These are phyloP conservation scores for Pyropia yezoensis DNA, from an alignment of 23 red algal species.

Conservation along the genomic window DNA sequence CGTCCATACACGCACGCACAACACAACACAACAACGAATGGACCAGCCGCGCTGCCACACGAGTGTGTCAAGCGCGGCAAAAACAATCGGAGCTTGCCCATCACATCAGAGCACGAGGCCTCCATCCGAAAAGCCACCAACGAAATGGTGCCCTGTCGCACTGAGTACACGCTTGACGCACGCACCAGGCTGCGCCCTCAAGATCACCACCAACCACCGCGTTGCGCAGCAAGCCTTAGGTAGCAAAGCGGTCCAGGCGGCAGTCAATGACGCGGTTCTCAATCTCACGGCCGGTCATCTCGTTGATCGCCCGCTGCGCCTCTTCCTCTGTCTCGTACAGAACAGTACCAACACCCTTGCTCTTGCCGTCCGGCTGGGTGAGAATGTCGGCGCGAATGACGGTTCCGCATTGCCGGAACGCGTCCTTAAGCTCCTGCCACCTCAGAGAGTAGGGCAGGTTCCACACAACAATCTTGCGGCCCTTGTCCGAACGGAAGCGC, in stretches of 20 bases:
- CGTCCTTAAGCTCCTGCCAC: conserved; percentile 98
- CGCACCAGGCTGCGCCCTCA: no score
- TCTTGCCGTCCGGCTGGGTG: conserved; percentile 61
- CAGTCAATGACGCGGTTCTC: conserved; percentile 81
- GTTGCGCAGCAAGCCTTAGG: not conserved
- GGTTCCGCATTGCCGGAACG: conserved; percentile 74
- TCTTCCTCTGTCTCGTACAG: conserved; percentile 94
- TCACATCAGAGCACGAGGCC: no score
- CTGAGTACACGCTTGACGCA: no score
- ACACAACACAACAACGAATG: no score
- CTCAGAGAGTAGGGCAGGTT: conserved; percentile 83
- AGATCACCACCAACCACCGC: not conserved
- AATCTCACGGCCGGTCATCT: conserved; percentile 82
- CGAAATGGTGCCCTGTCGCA: no score
- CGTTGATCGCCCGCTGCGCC: conserved; percentile 79
- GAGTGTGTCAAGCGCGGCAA: no score
- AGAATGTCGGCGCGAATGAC: conserved; percentile 94
- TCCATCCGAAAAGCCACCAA: no score
- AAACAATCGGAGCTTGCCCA: no score
- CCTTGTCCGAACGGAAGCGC: conserved; percentile 47
- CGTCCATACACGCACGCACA: no score
- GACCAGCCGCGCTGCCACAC: no score
- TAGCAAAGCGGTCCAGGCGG: conserved; percentile 84
- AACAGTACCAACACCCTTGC: conserved; percentile 84
- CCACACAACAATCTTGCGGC: conserved; percentile 95